phyloP scores from a whole-genome alignment of 805 yeast species.

The Starmera quercuum region DNA sequence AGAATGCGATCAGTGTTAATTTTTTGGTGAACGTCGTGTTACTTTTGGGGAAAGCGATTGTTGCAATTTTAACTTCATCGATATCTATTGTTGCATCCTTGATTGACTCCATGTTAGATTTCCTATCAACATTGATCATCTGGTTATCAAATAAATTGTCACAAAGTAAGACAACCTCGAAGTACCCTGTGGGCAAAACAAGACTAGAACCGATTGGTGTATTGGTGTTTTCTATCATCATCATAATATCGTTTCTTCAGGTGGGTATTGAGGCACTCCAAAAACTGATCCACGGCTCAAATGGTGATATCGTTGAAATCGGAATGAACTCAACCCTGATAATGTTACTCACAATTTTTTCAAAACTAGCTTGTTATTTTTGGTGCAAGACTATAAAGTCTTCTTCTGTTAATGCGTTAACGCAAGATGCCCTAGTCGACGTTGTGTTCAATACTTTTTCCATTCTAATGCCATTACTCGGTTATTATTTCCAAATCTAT shows the following conservation, averaged over 20 bases:
- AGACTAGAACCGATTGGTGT: slow-evolving; percentile 77
- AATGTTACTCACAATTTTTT: slow-evolving; percentile 55
- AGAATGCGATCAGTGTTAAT: slow-evolving; percentile 56
- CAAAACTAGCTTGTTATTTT: slow-evolving; percentile 52
- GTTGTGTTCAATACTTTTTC: slow-evolving; percentile 67
- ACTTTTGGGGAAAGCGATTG: slow-evolving; percentile 51
- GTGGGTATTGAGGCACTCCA: slow-evolving; percentile 59
- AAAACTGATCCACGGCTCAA: slow-evolving; percentile 30
- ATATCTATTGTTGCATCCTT: slow-evolving; percentile 73
- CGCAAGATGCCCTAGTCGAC: slow-evolving; percentile 79
- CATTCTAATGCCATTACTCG: slow-evolving; percentile 59
- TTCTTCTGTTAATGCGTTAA: slow-evolving; percentile 67
- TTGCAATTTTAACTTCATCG: slow-evolving; percentile 58
- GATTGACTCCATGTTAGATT: slow-evolving; percentile 69
- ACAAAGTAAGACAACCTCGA: slow-evolving; percentile 35
- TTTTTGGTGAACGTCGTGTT: slow-evolving; percentile 52
- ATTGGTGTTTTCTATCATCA: slow-evolving; percentile 62
- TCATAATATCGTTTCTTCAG: slow-evolving; percentile 63
- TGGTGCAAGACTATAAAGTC: slow-evolving; percentile 57
- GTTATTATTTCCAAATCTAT: slow-evolving; percentile 45
- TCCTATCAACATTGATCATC: slow-evolving; percentile 67
- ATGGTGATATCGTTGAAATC: slow-evolving; percentile 36
- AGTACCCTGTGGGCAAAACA: slow-evolving; percentile 64
- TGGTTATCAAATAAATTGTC: slow-evolving; percentile 50
- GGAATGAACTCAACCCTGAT: slow-evolving; percentile 44